Base-by-base conservation (phyloP, 2,329 filamentous ascomycete species). In the Xylaria arbuscula region DNA sequence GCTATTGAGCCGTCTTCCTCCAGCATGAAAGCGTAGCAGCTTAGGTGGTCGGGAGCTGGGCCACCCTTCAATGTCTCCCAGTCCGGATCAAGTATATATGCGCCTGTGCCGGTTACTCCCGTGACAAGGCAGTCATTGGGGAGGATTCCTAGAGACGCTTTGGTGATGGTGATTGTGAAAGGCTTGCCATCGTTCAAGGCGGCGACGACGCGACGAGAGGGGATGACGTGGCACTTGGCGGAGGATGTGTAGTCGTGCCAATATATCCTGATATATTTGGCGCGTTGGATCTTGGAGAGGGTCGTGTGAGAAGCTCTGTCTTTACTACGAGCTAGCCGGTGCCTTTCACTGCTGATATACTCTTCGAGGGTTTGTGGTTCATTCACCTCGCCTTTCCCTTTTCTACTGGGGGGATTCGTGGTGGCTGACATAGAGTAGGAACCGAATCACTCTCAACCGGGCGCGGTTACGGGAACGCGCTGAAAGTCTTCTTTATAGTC, bases 221-320 rank as follows among this genome's bases (percentile, higher is more conserved):
- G 92, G 1, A 96, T 80, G 70, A 93, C 86, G 2, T 92, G 87
- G 71, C 88, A 85, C 17, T 92, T 86, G 0, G 89, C 78, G 2
- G 87, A 91, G 1, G 88, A 88, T n/a, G 92, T 93, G 78, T 92
- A 91, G 78, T 97, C 93, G 28, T 92, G 82, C 89, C 91, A 97
- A 78, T 92, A 90, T 13, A 95, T 82, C 69, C 92, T 89, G 19
- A 97, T 79, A 74, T 90, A 94, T 68, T 90, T 88, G 4, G 89
- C 81, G 9, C 24, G 11, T 19, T 1, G 1, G 13, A 55, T 38
- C n/a, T 22, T n/a, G 7, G 17, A 22, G 13, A 10, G 36, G 13
- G 8, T 2, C 15, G 13, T 45, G 8, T 45, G 13, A 45, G 15
- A n/a, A 45, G 15, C 40, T 45, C 15, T n/a, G 6, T 15, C 13